phyloP scores from a whole-genome alignment of 106 monocot genomes.

The Triglochin maritima region DNA sequence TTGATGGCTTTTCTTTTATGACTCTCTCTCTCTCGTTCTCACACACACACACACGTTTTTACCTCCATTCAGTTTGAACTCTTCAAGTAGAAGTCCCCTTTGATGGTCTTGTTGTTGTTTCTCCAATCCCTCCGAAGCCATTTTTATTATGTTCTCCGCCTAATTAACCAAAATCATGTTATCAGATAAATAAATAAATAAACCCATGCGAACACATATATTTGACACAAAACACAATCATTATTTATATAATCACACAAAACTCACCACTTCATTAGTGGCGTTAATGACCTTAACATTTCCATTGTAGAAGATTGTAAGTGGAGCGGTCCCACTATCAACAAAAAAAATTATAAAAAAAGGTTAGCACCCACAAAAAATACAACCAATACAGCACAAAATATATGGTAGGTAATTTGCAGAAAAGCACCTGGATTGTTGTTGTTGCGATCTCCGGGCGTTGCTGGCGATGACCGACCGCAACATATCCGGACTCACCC shows the following conservation, averaged over 20 bases:
- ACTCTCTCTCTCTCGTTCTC: neutral
- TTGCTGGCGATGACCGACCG: constrained; percentile 3
- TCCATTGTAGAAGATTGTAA: constrained; percentile 21
- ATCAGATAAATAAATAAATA: neutral
- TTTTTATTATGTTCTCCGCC: constrained; percentile 13
- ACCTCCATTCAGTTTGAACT: constrained; percentile 1
- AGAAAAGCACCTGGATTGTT: neutral
- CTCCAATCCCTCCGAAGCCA: neutral
- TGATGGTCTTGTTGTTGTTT: neutral
- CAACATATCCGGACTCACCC: constrained; percentile 4
- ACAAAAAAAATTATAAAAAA: neutral
- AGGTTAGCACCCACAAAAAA: neutral
- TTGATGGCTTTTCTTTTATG: neutral
- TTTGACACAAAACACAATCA: neutral
- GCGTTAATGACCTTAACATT: constrained; percentile 1
- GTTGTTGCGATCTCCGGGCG: neutral
- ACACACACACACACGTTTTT: too few species aligned
- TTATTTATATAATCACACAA: neutral
- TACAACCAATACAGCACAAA: neutral
- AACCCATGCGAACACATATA: neutral
- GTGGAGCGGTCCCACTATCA: constrained; percentile 1
- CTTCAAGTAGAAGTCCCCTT: neutral
- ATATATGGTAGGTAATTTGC: neutral
- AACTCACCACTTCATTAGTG: constrained; percentile 5
- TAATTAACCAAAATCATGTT: neutral